Conservation (phyloP, 2,329 filamentous ascomycete species). For the Emydomyces testavorans region DNA sequence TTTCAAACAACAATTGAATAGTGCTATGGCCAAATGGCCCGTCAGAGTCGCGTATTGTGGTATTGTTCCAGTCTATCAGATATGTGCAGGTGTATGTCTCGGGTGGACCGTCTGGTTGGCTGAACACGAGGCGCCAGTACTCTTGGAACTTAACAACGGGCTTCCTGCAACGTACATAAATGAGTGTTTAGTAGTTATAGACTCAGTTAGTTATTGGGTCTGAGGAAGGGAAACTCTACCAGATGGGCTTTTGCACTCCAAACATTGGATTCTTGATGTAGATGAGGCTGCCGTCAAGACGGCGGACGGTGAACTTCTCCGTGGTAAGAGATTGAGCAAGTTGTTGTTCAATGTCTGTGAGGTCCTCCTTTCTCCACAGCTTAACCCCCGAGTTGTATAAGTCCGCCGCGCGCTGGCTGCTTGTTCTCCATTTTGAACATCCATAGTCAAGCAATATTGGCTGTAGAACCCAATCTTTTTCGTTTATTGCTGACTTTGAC, state of each 20-base stretch:
- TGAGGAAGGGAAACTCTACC: background rate
- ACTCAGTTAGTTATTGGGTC: background rate
- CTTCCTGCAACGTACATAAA: constrained; percentile 13
- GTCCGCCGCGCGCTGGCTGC: constrained; percentile 8
- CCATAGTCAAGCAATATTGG: constrained; percentile 8
- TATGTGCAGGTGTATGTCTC: constrained; percentile 23
- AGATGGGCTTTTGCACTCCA: constrained; percentile 5
- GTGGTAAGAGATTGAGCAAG: constrained; percentile 16
- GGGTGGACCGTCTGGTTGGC: constrained; percentile 16
- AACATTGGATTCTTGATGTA: constrained; percentile 16
- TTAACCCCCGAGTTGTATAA: constrained; percentile 6
- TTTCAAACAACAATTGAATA: constrained; percentile 15
- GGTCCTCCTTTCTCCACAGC: constrained; percentile 19
- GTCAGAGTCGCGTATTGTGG: constrained; percentile 16
- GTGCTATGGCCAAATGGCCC: constrained; percentile 12
- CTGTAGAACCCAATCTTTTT: background rate
- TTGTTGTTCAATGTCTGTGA: constrained; percentile 20
- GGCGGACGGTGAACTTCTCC: constrained; percentile 21
- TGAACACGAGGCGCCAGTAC: constrained; percentile 19
- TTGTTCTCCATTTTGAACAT: constrained; percentile 5
- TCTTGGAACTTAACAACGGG: constrained; percentile 21
- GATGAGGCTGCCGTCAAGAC: constrained; percentile 19
- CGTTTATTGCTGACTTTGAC: background rate
- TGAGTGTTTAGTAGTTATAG: too few relatives aligned
- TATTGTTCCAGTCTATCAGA: constrained; percentile 21